Evolutionary conservation across 371 early-diverging fungal species (phyloP).

Genomic region (Mucor lusitanicus): DNA sequence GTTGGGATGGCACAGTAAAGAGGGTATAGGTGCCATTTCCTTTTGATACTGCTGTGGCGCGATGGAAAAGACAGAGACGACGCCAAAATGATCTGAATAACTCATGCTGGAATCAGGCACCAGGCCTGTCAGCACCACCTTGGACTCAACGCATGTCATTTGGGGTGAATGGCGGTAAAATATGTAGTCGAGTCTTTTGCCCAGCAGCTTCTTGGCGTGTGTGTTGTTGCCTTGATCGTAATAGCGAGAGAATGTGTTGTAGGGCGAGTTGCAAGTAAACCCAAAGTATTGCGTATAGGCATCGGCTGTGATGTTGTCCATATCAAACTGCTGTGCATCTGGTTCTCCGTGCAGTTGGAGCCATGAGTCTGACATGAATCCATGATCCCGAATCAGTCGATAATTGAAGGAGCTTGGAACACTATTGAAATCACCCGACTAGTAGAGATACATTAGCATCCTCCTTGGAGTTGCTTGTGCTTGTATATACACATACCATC

Average conservation of each 20-base stretch:
- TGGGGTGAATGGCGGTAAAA: slow-evolving; percentile 39
- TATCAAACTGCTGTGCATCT: slow-evolving; percentile 12
- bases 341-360: slow-evolving; percentile 29
- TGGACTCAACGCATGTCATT: slow-evolving; percentile 30
- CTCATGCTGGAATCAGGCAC: slow-evolving; percentile 32
- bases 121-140: slow-evolving; percentile 38
- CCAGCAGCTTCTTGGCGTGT: slow-evolving; percentile 11
- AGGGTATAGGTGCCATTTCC: background rate
- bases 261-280: slow-evolving; percentile 51
- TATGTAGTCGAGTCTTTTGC: slow-evolving; percentile 56
- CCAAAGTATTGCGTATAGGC: slow-evolving; percentile 30
- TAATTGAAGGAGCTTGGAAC: slow-evolving; percentile 40
- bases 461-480: no score
- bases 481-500: slow-evolving; percentile 43
- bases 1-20: slow-evolving; percentile 1
- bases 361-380: slow-evolving; percentile 51
- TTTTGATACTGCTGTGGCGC: background rate
- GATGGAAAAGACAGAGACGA: slow-evolving; percentile 19
- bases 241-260: slow-evolving; percentile 45
- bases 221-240: background rate
- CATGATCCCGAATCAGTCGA: slow-evolving; percentile 39
- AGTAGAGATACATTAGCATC: background rate
- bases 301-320: slow-evolving; percentile 2
- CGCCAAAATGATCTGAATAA: slow-evolving; percentile 57
- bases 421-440: slow-evolving; percentile 56